Evolutionary conservation across 1,284 basidiomycete genomes (phyloP).

Genomic region (Cutaneotrichosporon mucoides): DNA sequence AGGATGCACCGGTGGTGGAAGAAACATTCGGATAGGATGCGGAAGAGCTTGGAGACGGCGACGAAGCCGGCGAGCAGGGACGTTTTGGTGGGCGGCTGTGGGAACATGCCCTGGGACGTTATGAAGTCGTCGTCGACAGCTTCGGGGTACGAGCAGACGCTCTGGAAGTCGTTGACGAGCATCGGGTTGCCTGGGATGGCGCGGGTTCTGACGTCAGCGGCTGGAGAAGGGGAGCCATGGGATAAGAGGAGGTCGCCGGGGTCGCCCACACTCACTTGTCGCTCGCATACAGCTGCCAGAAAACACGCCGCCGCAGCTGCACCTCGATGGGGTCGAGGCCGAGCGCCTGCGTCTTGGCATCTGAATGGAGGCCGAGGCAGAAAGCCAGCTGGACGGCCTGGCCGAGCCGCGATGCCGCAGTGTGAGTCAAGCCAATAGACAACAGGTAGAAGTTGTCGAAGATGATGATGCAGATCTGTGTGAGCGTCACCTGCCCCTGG

Average conservation of each 20-base stretch:
- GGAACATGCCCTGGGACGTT: conserved; percentile 47
- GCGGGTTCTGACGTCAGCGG: conserved; percentile 35
- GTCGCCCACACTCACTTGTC: conserved; percentile 55
- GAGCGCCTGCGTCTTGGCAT: conserved; percentile 36
- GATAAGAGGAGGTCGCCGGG: too few species aligned
- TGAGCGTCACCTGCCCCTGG: conserved; percentile 41
- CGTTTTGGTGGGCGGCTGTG: conserved; percentile 37
- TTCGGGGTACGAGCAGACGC: conserved; percentile 42
- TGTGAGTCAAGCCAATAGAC: conserved; percentile 41
- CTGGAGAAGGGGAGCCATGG: too few species aligned
- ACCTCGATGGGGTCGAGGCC: conserved; percentile 43
- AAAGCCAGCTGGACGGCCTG: conserved; percentile 47
- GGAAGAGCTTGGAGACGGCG: conserved; percentile 40
- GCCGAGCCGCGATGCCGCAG: conserved; percentile 42
- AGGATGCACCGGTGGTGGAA: conserved; percentile 44
- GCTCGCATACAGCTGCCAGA: conserved; percentile 75
- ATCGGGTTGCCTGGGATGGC: conserved; percentile 46
- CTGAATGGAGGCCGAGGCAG: conserved; percentile 44
- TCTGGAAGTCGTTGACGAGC: conserved; percentile 49
- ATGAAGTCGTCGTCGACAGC: conserved; percentile 48
- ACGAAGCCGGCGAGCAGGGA: conserved; percentile 48
- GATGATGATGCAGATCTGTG: conserved; percentile 46
- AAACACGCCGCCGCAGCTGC: conserved; percentile 44
- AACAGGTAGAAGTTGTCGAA: conserved; percentile 49
- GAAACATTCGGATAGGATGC: conserved; percentile 45